Evolutionary conservation across 2,329 filamentous ascomycete genomes (phyloP).

Genomic region (Fusarium dimerum): DNA sequence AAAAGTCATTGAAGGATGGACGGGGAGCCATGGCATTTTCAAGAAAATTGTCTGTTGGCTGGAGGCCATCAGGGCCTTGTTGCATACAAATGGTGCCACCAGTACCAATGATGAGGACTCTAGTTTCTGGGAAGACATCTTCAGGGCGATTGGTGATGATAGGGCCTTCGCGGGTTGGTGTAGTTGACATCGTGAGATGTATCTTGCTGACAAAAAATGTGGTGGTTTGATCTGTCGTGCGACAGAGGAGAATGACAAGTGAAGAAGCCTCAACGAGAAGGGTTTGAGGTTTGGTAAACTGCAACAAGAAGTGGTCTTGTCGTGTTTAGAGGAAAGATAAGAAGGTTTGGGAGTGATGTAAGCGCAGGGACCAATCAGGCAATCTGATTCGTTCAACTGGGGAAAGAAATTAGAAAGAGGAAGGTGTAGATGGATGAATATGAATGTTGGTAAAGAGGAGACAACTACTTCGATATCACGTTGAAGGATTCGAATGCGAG

Average conservation of each 20-base stretch:
- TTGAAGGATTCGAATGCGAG: too few species aligned
- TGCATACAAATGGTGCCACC: constrained; percentile 92
- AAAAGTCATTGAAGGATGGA: constrained; percentile 79
- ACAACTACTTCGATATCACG: too few species aligned
- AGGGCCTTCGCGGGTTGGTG: constrained; percentile 12
- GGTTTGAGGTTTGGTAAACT: too few species aligned
- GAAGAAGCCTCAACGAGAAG: not conserved
- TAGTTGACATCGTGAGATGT: not conserved
- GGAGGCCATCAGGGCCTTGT: constrained; percentile 74
- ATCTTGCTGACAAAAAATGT: not conserved
- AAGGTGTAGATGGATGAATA: too few species aligned
- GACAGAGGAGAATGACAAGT: not conserved
- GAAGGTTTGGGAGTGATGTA: constrained; percentile 11
- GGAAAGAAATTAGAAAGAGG: not conserved
- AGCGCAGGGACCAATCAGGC: constrained; percentile 4
- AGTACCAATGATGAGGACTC: constrained; percentile 88
- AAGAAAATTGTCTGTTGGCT: constrained; percentile 79
- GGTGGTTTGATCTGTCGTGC: too few species aligned
- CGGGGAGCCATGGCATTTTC: constrained; percentile 79
- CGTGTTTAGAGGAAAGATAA: constrained; percentile 9
- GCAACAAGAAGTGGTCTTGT: not conserved
- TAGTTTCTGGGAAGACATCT: constrained; percentile 64
- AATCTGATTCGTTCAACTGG: not conserved
- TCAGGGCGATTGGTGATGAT: constrained; percentile 13
- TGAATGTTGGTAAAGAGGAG: too few species aligned